A percentile compares a stretch with the other conserved stretches of the same genome.
Conservation (phyloP, 305 asterid species). For the Rubia occidens region DNA sequence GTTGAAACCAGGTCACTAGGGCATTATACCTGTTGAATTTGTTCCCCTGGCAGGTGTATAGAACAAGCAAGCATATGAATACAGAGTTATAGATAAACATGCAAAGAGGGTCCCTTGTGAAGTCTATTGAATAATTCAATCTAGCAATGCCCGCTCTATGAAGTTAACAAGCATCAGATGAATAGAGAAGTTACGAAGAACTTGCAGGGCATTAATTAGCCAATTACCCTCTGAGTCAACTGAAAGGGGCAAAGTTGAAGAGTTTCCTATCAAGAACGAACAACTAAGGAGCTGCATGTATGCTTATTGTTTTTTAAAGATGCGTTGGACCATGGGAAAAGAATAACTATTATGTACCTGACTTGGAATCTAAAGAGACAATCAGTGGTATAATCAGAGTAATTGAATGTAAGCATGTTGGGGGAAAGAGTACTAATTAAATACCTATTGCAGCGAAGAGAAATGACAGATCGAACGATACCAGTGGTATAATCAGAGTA, state of each 20-base stretch:
- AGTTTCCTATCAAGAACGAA: neutral
- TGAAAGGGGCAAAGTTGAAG: neutral
- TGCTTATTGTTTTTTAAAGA: neutral
- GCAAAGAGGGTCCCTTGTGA: neutral
- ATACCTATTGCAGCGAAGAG: slow-evolving; percentile 72
- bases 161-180: neutral
- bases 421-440: neutral
- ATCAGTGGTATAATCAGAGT: neutral
- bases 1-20: neutral
- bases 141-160: neutral
- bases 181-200: neutral
- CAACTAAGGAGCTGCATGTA: neutral
- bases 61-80: neutral
- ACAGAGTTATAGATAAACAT: neutral
- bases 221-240: neutral
- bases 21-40: neutral
- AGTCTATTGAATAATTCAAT: neutral
- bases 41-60: neutral
- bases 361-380: neutral
- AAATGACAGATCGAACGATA: slow-evolving; percentile 53
- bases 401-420: neutral
- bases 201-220: neutral
- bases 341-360: neutral
- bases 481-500: no score
- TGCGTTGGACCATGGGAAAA: slow-evolving; percentile 1